Percentiles rank a stretch among this genome's conserved stretches.
Conservation (phyloP, 805 yeast genomes). For the Yarrowia keelungensis region DNA sequence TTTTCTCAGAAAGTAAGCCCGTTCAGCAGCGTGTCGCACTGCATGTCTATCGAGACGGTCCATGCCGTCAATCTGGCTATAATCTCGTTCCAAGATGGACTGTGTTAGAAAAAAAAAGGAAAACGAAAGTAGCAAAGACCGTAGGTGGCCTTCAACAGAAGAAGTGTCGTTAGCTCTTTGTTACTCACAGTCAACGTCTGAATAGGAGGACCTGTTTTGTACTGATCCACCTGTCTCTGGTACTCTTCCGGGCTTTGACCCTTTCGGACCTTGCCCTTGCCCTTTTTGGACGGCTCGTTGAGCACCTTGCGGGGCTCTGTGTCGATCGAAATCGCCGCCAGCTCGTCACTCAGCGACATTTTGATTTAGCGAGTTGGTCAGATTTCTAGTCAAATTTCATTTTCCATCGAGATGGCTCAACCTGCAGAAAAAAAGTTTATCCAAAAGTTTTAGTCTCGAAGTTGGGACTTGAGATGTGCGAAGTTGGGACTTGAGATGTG, state of each 20-base stretch:
- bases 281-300: conserved; percentile 17
- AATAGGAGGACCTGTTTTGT: conserved; percentile 62
- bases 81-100: conserved; percentile 32
- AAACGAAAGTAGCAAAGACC: no score
- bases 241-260: conserved; percentile 75
- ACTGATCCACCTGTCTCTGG: conserved; percentile 59
- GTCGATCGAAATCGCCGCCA: conserved; percentile 22
- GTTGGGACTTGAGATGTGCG: no score
- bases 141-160: no score
- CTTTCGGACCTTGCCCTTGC: conserved; percentile 55
- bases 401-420: no score
- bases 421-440: no score
- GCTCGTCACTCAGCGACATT: conserved; percentile 19
- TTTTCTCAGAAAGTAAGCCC: conserved; percentile 63
- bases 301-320: conserved; percentile 14
- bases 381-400: no score
- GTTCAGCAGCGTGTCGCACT: conserved; percentile 66
- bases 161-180: no score
- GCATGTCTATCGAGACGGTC: conserved; percentile 63
- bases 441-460: no score
- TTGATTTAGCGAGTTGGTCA: no score
- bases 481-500: no score
- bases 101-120: conserved; percentile 22
- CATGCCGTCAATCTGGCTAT: conserved; percentile 9
- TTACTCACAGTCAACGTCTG: conserved; percentile 7